phyloP scores from a whole-genome alignment of 352 stramenopile species.

The Globisporangium irregulare region DNA sequence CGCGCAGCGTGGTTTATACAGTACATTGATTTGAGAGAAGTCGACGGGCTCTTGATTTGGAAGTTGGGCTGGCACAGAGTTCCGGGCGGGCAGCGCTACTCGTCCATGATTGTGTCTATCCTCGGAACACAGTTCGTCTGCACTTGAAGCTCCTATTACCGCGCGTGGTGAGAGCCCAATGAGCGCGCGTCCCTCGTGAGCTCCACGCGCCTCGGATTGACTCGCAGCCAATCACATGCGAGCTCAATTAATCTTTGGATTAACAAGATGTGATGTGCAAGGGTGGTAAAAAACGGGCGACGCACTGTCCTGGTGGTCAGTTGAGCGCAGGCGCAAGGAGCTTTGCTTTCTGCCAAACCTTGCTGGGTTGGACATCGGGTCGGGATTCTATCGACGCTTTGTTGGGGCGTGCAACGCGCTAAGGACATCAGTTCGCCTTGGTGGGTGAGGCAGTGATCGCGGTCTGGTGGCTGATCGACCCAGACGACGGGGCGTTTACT shows the following conservation, averaged over 20 bases:
- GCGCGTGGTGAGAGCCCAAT: not conserved
- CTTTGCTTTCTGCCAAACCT: not conserved
- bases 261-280: not conserved
- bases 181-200: not conserved
- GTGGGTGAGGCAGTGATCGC: not conserved
- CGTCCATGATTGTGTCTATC: not conserved
- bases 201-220: not conserved
- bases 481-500: not conserved
- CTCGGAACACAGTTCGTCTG: not conserved
- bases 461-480: not conserved
- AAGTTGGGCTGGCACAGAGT: not conserved
- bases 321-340: not conserved
- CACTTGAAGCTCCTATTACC: not conserved
- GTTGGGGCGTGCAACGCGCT: not conserved
- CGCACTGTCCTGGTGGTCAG: not conserved
- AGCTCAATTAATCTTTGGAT: not conserved
- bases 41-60: not conserved
- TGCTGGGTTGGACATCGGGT: not conserved
- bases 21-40: not conserved
- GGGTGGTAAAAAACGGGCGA: not conserved
- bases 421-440: not conserved
- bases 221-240: not conserved
- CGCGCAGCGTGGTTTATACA: not conserved
- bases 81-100: not conserved
- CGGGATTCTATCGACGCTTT: not conserved